Base-by-base conservation (phyloP, 1,284 basidiomycete species). In the Coniophora puteana region DNA sequence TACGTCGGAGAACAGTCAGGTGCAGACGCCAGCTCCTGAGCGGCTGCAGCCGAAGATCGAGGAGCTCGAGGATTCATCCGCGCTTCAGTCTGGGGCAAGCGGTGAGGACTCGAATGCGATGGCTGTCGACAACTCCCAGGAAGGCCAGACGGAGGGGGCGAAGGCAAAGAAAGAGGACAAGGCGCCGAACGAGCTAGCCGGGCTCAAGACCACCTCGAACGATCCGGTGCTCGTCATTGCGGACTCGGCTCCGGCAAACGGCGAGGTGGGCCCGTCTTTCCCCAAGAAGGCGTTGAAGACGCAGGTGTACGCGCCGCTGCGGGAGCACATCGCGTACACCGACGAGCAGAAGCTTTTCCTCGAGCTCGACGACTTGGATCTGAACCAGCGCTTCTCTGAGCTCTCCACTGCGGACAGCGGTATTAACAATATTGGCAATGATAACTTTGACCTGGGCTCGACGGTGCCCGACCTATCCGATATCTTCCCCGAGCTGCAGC, bases 401-500 rank as follows among this genome's bases (percentile, higher is more conserved):
- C 55, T 68, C 13, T 54, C 65, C 14, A 60, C 62, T 1, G 64
- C 66, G 3, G 64, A 71, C 29, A 44, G 49, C 18, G 40, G 53
- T 23, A 50, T 14, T n/a, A n/a, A n/a, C n/a, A n/a, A n/a, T n/a
- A n/a, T n/a, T n/a, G n/a, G n/a, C 10, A 44, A 57, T 11, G 6
- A n/a, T 35, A 52, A 47, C 39, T 14, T 66, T 12, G 57, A 68
- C 18, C 50, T 53, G 24, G 51, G 61, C 16, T 62, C 55, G 17
- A 60, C 62, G n/a, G 61, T 69, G 36, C 55, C 69, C 25, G 78
- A 77, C 50, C 58, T 83, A 18, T 69, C 72, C 3, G 67, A 69
- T 23, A 72, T 84, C 30, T 89, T 83, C 52, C 82, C 78, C 10
- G 86, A 83, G 44, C 65, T 82, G 20, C 76, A 72, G 36, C 69